phyloP scores from a whole-genome alignment of 176 grass and related monocot species.

The Sorghum bicolor region DNA sequence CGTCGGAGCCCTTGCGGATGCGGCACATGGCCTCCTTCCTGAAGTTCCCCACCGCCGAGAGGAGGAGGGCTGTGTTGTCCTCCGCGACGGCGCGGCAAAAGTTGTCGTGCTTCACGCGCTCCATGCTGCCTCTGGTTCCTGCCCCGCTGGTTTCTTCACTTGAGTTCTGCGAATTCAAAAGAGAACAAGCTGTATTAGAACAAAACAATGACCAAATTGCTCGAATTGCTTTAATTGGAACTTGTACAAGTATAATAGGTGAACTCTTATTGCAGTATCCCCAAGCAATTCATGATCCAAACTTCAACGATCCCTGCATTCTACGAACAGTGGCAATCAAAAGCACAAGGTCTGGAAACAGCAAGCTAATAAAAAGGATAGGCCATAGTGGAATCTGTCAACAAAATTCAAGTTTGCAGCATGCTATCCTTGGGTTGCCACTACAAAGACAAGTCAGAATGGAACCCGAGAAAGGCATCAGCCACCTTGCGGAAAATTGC shows the following conservation, averaged over 20 bases:
- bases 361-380: neutral
- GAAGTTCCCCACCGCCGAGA: slow-evolving; percentile 30
- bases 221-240: neutral
- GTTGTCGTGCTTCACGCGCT: slow-evolving; percentile 17
- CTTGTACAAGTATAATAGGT: neutral
- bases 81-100: slow-evolving; percentile 34
- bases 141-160: slow-evolving; percentile 7
- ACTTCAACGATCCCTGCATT: neutral
- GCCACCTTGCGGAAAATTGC: neutral
- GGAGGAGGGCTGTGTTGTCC: slow-evolving; percentile 36
- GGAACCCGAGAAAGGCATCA: neutral
- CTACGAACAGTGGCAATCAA: neutral
- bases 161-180: slow-evolving; percentile 22
- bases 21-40: slow-evolving; percentile 35
- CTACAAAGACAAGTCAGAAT: neutral
- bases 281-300: neutral
- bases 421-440: neutral
- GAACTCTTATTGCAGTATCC: neutral
- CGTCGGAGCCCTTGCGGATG: slow-evolving; percentile 43
- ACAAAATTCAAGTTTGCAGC: neutral
- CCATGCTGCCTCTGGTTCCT: neutral
- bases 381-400: neutral
- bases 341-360: neutral
- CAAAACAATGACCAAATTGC: neutral
- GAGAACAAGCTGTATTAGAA: neutral